Percentiles rank a stretch among this genome's conserved stretches.
phyloP scores from a whole-genome alignment of 768 basidiomycete genomes.

The Russula vinacea region DNA sequence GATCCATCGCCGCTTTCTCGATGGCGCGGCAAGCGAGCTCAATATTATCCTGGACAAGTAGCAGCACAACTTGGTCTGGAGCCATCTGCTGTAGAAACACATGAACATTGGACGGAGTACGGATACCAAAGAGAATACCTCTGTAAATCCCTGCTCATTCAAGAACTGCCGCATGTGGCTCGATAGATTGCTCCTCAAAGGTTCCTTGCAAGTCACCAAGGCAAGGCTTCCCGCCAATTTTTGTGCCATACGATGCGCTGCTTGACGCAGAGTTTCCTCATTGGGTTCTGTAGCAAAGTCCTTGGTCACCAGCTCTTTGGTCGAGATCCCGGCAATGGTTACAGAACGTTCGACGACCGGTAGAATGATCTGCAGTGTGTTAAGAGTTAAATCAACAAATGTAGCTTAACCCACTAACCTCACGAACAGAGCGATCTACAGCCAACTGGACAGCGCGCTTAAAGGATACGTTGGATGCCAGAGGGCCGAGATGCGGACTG shows the following conservation, averaged over 20 bases:
- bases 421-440: conserved; percentile 91
- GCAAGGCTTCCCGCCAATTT: conserved; percentile 95
- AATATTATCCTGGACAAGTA: conserved; percentile 88
- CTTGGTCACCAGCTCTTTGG: conserved; percentile 89
- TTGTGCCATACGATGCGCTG: conserved; percentile 94
- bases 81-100: conserved; percentile 53
- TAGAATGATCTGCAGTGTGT: conserved; percentile 68
- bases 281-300: conserved; percentile 93
- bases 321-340: conserved; percentile 97
- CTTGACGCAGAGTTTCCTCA: conserved; percentile 85
- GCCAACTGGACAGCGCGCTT: conserved; percentile 89
- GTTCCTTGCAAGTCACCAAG: conserved; percentile 97
- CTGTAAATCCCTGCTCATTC: conserved; percentile 83
- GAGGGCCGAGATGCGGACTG: conserved; percentile 68
- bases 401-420: conserved; percentile 49
- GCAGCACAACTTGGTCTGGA: conserved; percentile 71
- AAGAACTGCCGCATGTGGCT: conserved; percentile 83
- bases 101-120: conserved; percentile 20
- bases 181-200: conserved; percentile 86
- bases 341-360: conserved; percentile 98
- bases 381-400: conserved; percentile 12
- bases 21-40: conserved; percentile 92
- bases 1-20: conserved; percentile 97
- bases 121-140: conserved; percentile 46
- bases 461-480: conserved; percentile 76